Evolutionary conservation across 2,329 filamentous ascomycete genomes (phyloP), one percentile per base, ranked within the genome.

Genomic region (Alternaria sp.): DNA sequence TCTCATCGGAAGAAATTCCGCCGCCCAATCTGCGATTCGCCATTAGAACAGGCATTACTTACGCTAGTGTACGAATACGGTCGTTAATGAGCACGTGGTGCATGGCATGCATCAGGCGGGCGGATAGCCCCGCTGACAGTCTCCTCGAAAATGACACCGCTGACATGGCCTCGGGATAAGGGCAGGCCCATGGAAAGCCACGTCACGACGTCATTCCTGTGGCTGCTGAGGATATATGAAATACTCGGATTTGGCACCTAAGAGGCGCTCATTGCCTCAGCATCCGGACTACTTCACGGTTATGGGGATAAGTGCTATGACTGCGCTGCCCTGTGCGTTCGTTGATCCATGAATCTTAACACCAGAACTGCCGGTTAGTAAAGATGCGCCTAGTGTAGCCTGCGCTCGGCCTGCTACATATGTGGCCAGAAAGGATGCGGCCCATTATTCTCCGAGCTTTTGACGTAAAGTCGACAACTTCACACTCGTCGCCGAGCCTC

Each of bases 71-170:
- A 57, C 48, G 18, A 22, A 36, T 57, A 28, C 30, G 28, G 36
- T 32, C 38, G 42, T 57, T 53, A 30, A 34, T 18, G 39, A 48
- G 58, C 54, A 61, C 58, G 42, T 39, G 54, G 36, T 57, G 54
- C 48, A 57, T 61, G 54, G 18, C 32, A 42, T 42, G 20, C 57
- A 59, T 55, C 56, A 55, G 38, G 44, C 42, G 48, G 52, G 38
- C 58, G 58, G 58, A 61, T 61, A 38, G 58, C 58, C 58, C 58
- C 58, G 58, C 58, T 53, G 58, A 44, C 54, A 42, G 54, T 53
- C 48, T 53, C 32, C 41, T 60, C 43, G 42, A 57, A 36, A 47
- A 57, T 38, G 46, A 61, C 48, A 61, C 58, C 58, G 58, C 48
- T 57, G 58, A 57, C 58, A 61, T 61, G 58, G 58, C 54, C 54